Conservation (phyloP, 139 green algal genomes). For the Closterium sp. region DNA sequence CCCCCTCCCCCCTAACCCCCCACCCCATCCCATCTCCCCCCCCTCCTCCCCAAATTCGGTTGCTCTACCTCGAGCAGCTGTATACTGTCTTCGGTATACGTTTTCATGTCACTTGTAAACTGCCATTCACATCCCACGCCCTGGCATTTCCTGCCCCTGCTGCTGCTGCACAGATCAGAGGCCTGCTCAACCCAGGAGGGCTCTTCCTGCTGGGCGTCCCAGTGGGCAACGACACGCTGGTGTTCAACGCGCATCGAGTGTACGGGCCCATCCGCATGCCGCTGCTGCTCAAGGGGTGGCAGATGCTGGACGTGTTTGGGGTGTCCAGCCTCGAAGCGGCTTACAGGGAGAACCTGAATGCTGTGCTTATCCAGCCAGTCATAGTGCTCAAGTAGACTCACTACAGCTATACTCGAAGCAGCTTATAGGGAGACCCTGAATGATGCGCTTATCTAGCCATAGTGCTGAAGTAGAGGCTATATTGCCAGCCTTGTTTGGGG, state of each 20-base stretch:
- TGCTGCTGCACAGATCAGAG: background rate
- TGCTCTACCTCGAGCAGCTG: no score
- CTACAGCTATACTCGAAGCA: background rate
- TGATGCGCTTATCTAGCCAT: background rate
- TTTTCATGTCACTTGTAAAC: background rate
- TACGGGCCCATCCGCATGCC: slow-evolving; percentile 20
- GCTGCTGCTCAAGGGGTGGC: slow-evolving; percentile 8
- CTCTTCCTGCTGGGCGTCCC: slow-evolving; percentile 23
- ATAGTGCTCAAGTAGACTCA: background rate
- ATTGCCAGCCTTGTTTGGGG: no score
- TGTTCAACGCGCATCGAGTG: slow-evolving; percentile 23
- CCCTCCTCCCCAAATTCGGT: no score
- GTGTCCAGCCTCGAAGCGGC: background rate
- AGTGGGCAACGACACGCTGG: slow-evolving; percentile 15
- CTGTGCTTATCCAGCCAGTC: background rate
- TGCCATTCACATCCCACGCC: background rate
- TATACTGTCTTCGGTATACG: no score
- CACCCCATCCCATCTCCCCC: no score
- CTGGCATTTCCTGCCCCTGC: background rate
- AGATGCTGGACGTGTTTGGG: background rate
- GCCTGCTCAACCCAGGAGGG: background rate
- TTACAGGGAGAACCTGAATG: background rate
- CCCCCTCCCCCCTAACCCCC: no score
- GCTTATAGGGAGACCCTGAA: background rate
- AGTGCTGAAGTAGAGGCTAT: background rate